Base-by-base conservation (phyloP, 345 rosid species). In the Gynandropsis gynandra region DNA sequence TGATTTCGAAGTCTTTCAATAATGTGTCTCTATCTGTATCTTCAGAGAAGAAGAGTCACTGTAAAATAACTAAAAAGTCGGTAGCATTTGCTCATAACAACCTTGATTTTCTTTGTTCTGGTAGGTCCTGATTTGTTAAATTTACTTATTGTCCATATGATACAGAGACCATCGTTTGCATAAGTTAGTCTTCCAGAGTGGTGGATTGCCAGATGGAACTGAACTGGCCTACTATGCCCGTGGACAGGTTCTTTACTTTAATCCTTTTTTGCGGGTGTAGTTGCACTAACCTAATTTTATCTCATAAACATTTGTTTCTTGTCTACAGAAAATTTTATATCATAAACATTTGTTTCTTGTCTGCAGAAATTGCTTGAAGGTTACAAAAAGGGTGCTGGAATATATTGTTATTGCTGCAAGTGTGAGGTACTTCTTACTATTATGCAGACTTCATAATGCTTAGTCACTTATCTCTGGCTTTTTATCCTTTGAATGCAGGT, bases 131-230 rank as follows among this genome's bases (percentile, higher is more conserved):
- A 58, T 52, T 64, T 15, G 57, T 55, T 16, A 29, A 21, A 44
- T 44, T 41, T 47, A 49, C 52, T 54, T 40, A 32, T 42, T 35
- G 15, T 20, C 54, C 12, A 44, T 57, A 33, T 38, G 52, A 47
- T 61, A 39, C 64, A 92, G 98, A 72, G 98, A 92, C 61, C 80
- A 82, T 54, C 70, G 85, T 47, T 58, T 81, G 72, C 98, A 92
- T 72, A 92, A 74, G 61, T 65, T 87, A 67, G 92, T 87, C 42
- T 92, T 92, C 61, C 97, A 80, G 58, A 78, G 68, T 55, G 84
- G 71, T 70, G 83, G 90, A 60, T 71, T 92, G 71, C 95, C 97
- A 47, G 98, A 92, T 74, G 98, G 98, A 71, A 80, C 89, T 67
- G 97, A 82, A 83, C 80, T 92, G 42, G 93, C 89, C 48, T 92